Conservation (phyloP, 2,329 filamentous ascomycete species). For the Trichophyton equinum region DNA sequence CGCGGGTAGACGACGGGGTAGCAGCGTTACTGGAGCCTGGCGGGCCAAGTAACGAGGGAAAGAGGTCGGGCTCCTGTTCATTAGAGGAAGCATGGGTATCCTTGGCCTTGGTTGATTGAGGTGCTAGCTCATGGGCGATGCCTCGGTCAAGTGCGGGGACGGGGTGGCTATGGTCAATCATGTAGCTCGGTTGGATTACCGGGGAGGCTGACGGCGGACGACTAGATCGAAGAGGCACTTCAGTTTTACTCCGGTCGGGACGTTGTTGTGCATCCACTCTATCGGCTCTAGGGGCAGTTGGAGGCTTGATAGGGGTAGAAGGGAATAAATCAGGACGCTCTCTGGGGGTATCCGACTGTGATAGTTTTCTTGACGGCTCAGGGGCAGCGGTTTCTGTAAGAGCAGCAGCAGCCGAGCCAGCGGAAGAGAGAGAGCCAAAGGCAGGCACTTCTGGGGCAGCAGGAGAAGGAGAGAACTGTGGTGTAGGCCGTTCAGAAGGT, state of each 20-base stretch:
- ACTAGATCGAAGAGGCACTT: slow-evolving; percentile 17
- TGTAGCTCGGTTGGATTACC: slow-evolving; percentile 13
- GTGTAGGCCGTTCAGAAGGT: slow-evolving; percentile 15
- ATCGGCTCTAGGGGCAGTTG: slow-evolving; percentile 35
- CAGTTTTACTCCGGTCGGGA: slow-evolving; percentile 20
- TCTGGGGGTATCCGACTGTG: neutral
- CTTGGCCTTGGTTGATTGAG: neutral
- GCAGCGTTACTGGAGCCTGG: neutral
- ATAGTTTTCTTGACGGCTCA: neutral
- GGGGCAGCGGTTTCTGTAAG: neutral
- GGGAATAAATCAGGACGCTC: neutral
- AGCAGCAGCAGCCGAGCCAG: neutral
- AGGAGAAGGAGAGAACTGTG: slow-evolving; percentile 16
- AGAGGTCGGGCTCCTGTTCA: neutral
- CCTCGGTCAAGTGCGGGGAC: neutral
- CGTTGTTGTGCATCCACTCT: slow-evolving; percentile 20
- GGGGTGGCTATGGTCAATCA: slow-evolving; percentile 15
- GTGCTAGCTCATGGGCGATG: neutral
- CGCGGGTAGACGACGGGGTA: neutral
- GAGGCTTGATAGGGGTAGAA: slow-evolving; percentile 20
- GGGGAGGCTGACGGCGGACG: slow-evolving; percentile 16
- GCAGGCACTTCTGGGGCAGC: slow-evolving; percentile 32
- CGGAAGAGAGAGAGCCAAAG: slow-evolving; percentile 23
- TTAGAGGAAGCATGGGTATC: neutral
- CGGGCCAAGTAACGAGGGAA: neutral